Conservation (phyloP, 208 protist species). For the Trypanosoma avium region DNA sequence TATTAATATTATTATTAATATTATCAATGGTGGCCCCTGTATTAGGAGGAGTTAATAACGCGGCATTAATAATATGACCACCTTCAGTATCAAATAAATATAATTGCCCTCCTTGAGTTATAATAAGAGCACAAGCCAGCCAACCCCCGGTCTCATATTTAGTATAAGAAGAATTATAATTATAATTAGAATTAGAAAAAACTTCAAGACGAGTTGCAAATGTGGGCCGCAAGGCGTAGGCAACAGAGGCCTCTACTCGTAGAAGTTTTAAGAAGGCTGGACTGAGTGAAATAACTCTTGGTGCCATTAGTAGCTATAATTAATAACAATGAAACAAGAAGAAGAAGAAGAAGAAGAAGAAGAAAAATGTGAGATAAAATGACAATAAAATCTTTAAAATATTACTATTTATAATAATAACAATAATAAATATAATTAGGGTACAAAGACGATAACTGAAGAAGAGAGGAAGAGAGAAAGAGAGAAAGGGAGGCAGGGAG, state of each 20-base stretch:
- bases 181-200: conserved; percentile 1
- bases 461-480: conserved; percentile 23
- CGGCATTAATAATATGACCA: conserved; percentile 16
- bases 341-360: too few relatives aligned
- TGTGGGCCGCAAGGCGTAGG: conserved; percentile 12
- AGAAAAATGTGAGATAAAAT: too few relatives aligned
- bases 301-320: too few relatives aligned
- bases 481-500: background rate
- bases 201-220: conserved; percentile 23
- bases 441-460: conserved; percentile 26
- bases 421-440: too few relatives aligned
- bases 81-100: conserved; percentile 11
- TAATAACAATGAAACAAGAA: too few relatives aligned
- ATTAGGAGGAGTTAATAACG: background rate
- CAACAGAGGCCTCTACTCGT: background rate
- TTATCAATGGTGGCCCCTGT: background rate
- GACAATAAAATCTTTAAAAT: too few relatives aligned
- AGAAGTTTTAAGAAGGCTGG: conserved; percentile 6
- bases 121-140: conserved; percentile 4
- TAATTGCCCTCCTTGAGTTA: conserved; percentile 8
- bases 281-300: conserved; percentile 12
- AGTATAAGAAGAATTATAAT: background rate
- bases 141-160: background rate
- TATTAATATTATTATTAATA: background rate
- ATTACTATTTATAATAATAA: too few relatives aligned